phyloP scores from a whole-genome alignment of 805 yeast genomes.

The Hanseniaspora mollemarum region DNA sequence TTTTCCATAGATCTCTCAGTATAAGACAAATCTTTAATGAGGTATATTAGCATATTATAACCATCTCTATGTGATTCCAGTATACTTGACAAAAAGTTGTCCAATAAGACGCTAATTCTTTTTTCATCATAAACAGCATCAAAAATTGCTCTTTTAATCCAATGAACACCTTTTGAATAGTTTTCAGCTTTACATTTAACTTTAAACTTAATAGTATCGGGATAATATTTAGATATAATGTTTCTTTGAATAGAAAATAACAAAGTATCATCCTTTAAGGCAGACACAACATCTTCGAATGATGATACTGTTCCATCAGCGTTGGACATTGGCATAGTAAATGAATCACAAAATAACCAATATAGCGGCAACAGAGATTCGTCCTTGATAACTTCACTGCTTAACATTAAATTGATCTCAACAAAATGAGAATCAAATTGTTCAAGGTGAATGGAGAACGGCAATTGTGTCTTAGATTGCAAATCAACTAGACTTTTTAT shows the following conservation, averaged over 20 bases:
- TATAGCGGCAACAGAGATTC: constrained; percentile 50
- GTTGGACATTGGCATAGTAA: constrained; percentile 56
- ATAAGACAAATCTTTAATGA: constrained; percentile 44
- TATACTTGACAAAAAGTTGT: constrained; percentile 32
- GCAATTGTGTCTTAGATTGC: constrained; percentile 38
- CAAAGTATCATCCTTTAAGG: constrained; percentile 62
- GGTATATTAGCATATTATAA: constrained; percentile 49
- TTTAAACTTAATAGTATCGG: constrained; percentile 53
- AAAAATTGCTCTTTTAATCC: constrained; percentile 60
- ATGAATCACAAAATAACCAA: constrained; percentile 53
- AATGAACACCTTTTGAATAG: constrained; percentile 57
- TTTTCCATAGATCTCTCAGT: constrained; percentile 48
- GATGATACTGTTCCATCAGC: constrained; percentile 50
- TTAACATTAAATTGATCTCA: constrained; percentile 50
- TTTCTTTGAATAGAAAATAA: constrained; percentile 47
- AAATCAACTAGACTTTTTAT: constrained; percentile 23
- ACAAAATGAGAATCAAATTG: constrained; percentile 69
- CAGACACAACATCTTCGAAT: constrained; percentile 65
- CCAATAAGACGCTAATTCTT: constrained; percentile 50
- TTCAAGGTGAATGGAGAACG: constrained; percentile 67
- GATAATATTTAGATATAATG: constrained; percentile 42
- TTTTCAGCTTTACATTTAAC: constrained; percentile 51
- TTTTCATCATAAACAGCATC: constrained; percentile 59
- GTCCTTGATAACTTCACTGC: constrained; percentile 40
- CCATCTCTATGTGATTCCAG: constrained; percentile 34